Evolutionary conservation across 1,139 yeast genomes (phyloP).

Genomic region (Pichia norvegensis): DNA sequence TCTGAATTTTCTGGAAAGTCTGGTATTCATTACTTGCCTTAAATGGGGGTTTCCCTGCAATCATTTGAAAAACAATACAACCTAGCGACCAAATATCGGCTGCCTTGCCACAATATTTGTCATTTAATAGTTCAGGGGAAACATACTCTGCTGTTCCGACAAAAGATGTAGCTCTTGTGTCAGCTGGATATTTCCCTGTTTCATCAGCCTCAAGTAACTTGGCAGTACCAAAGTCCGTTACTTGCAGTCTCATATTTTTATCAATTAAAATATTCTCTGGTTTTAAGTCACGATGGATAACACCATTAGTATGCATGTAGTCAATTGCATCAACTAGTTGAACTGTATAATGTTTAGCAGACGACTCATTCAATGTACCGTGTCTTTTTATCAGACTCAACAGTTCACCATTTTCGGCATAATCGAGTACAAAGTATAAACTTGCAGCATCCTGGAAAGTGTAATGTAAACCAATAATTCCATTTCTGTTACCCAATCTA

Average conservation of each 20-base stretch:
- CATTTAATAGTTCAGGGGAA: slow-evolving; percentile 83
- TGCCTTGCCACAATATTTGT: slow-evolving; percentile 76
- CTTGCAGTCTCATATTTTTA: slow-evolving; percentile 68
- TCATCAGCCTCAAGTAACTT: slow-evolving; percentile 53
- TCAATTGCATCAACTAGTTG: slow-evolving; percentile 84
- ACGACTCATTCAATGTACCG: slow-evolving; percentile 50
- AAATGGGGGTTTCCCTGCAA: slow-evolving; percentile 93
- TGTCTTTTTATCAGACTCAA: slow-evolving; percentile 51
- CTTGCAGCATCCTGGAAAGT: slow-evolving; percentile 73
- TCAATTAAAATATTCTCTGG: slow-evolving; percentile 90
- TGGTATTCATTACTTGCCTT: slow-evolving; percentile 92
- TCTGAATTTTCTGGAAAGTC: slow-evolving; percentile 88
- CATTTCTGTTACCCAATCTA: slow-evolving; percentile 58
- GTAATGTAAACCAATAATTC: slow-evolving; percentile 63
- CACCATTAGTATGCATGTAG: slow-evolving; percentile 76
- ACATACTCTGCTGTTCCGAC: slow-evolving; percentile 75
- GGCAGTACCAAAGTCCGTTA: slow-evolving; percentile 99
- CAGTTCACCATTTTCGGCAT: slow-evolving; percentile 75
- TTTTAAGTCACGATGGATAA: slow-evolving; percentile 88
- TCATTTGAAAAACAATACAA: slow-evolving; percentile 85
- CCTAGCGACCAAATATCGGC: slow-evolving; percentile 97
- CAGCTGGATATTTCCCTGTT: slow-evolving; percentile 43
- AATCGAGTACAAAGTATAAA: slow-evolving; percentile 66
- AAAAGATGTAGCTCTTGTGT: slow-evolving; percentile 70
- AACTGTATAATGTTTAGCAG: slow-evolving; percentile 44